phyloP scores from a whole-genome alignment of 345 rosid genomes.

The Salix caprea region DNA sequence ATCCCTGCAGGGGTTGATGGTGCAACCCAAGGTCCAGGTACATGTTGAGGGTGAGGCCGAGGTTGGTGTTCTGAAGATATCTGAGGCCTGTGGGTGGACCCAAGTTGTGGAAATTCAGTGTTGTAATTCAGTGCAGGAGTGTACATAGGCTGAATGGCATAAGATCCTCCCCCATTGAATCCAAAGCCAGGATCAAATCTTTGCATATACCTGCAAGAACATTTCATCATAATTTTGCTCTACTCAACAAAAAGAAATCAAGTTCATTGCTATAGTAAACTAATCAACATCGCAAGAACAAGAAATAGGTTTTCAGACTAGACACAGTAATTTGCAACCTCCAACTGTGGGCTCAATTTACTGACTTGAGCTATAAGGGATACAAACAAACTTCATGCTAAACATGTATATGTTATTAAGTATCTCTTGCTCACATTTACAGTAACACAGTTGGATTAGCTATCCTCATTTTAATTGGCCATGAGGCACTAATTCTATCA shows the following conservation, averaged over 20 bases:
- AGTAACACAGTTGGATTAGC: background rate
- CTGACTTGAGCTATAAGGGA: background rate
- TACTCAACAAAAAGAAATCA: background rate
- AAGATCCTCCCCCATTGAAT: conserved; percentile 58
- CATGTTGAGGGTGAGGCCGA: conserved; percentile 49
- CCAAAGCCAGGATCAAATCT: conserved; percentile 85
- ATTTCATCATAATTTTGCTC: background rate
- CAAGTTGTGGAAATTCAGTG: conserved; percentile 85
- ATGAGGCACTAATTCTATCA: background rate
- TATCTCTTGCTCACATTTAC: background rate
- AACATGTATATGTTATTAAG: background rate
- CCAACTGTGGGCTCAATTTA: background rate
- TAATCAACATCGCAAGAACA: background rate
- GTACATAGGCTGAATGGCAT: conserved; percentile 61
- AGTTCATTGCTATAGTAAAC: background rate
- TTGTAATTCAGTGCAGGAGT: conserved; percentile 72
- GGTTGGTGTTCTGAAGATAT: conserved; percentile 58
- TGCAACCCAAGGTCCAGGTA: conserved; percentile 51
- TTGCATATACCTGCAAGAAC: conserved; percentile 54
- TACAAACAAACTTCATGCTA: background rate
- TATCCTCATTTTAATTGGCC: background rate
- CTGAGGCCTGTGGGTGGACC: conserved; percentile 53
- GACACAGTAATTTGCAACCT: background rate
- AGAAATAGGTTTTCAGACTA: background rate
- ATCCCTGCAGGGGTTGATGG: conserved; percentile 51